Conservation (phyloP, 2,329 filamentous ascomycete species). For the Pseudocercospora eumusae region DNA sequence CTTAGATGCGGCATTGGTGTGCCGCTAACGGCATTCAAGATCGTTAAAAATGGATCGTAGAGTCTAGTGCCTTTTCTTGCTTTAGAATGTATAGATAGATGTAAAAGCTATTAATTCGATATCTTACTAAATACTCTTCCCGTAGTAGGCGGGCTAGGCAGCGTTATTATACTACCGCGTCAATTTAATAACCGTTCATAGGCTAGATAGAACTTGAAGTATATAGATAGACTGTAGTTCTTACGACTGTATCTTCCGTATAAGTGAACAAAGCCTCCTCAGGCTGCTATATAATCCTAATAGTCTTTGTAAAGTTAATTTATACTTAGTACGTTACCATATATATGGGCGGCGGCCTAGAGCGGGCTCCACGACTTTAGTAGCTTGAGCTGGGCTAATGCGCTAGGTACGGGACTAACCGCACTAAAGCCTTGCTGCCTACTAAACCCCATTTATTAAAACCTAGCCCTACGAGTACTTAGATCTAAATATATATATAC, state of each 20-base stretch:
- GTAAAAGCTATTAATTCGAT: background rate
- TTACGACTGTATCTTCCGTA: background rate
- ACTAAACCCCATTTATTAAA: too few species aligned
- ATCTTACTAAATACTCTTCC: background rate
- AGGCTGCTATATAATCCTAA: background rate
- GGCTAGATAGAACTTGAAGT: background rate
- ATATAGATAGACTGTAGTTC: background rate
- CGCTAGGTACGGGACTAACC: too few species aligned
- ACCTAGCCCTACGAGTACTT: too few species aligned
- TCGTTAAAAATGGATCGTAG: background rate
- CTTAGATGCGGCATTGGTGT: background rate
- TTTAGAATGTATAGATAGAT: constrained; percentile 5
- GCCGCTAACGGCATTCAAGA: background rate
- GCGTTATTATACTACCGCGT: background rate
- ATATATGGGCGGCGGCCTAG: background rate
- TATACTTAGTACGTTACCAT: background rate
- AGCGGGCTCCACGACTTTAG: background rate
- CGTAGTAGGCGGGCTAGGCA: background rate
- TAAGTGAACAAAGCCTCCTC: background rate
- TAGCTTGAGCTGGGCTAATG: too few species aligned
- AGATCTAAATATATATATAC: too few species aligned
- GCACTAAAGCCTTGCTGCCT: too few species aligned
- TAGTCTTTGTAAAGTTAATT: background rate
- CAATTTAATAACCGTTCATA: background rate
- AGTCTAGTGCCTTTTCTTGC: background rate